Evolutionary conservation across 768 basidiomycete species (phyloP).

Genomic region (Albatrellus ellisii): DNA sequence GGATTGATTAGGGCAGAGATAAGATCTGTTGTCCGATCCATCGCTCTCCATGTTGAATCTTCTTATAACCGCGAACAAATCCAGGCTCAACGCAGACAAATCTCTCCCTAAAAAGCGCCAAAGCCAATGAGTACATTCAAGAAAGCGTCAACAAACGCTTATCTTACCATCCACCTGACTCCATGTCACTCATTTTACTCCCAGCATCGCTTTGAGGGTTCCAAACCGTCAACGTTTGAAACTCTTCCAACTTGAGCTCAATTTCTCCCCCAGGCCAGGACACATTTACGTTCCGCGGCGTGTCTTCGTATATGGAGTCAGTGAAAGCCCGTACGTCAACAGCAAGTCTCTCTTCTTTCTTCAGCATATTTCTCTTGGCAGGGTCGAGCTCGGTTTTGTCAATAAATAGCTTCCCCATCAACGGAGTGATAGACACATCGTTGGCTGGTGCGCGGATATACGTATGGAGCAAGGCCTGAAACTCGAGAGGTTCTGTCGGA

Average conservation of each 20-base stretch:
- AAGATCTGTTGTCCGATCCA: constrained; percentile 74
- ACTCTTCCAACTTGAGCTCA: constrained; percentile 34
- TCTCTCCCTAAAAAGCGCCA: constrained; percentile 38
- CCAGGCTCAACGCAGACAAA: constrained; percentile 93
- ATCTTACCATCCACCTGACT: constrained; percentile 71
- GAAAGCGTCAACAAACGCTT: neutral
- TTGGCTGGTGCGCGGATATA: constrained; percentile 64
- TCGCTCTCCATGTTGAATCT: constrained; percentile 44
- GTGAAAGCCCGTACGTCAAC: constrained; percentile 61
- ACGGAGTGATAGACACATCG: constrained; percentile 45
- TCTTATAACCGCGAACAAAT: constrained; percentile 58
- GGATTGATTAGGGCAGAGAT: constrained; percentile 26
- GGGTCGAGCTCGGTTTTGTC: constrained; percentile 68
- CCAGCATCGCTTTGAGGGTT: constrained; percentile 72
- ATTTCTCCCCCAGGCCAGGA: constrained; percentile 42
- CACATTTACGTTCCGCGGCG: constrained; percentile 39
- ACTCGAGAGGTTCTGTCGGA: constrained; percentile 42
- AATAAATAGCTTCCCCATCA: constrained; percentile 52
- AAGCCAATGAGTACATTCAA: constrained; percentile 7
- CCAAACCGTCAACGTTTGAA: constrained; percentile 88
- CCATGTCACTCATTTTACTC: constrained; percentile 78
- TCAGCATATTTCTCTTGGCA: constrained; percentile 33
- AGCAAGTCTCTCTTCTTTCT: constrained; percentile 42
- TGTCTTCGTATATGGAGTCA: constrained; percentile 68
- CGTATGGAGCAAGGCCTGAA: constrained; percentile 89